A percentile compares a stretch with the other conserved stretches of the same genome.
Conservation (phyloP, 1,284 basidiomycete species). For the Rhodotorula sp. region DNA sequence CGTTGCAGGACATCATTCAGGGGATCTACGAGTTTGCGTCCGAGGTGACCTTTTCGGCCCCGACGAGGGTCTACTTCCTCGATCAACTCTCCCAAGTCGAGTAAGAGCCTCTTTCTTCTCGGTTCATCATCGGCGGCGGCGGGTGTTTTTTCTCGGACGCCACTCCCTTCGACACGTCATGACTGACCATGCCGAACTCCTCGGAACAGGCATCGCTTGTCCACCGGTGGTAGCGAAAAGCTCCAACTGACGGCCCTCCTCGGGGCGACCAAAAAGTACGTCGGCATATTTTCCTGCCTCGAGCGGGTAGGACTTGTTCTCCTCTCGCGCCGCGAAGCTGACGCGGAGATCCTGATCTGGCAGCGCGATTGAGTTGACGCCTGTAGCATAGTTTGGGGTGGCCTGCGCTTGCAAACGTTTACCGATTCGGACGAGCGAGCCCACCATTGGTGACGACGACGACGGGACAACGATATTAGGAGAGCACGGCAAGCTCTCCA, state of each 20-base stretch:
- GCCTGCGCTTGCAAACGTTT: not conserved
- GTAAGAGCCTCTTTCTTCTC: conserved; percentile 54
- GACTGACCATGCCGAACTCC: not conserved
- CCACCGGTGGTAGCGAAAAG: conserved; percentile 89
- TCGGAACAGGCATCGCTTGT: conserved; percentile 74
- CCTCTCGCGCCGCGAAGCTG: not conserved
- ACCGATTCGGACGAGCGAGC: not conserved
- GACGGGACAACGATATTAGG: too few species aligned
- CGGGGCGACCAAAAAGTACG: conserved; percentile 73
- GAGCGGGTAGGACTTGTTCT: too few species aligned
- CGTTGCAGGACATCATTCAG: conserved; percentile 89
- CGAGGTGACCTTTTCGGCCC: conserved; percentile 77
- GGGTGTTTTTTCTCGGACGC: too few species aligned
- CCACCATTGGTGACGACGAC: too few species aligned
- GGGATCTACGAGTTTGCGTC: conserved; percentile 90
- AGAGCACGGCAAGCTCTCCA: too few species aligned
- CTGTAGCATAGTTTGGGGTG: not conserved
- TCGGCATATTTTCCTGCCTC: not conserved
- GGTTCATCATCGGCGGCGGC: not conserved
- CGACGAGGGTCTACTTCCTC: conserved; percentile 83
- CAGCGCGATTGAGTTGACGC: conserved; percentile 26
- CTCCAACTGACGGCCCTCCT: conserved; percentile 89
- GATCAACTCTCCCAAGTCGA: conserved; percentile 88
- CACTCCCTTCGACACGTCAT: too few species aligned
- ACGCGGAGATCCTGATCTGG: too few species aligned